Conservation (phyloP, 345 rosid species). For the Cardiospermum halicacabum region DNA sequence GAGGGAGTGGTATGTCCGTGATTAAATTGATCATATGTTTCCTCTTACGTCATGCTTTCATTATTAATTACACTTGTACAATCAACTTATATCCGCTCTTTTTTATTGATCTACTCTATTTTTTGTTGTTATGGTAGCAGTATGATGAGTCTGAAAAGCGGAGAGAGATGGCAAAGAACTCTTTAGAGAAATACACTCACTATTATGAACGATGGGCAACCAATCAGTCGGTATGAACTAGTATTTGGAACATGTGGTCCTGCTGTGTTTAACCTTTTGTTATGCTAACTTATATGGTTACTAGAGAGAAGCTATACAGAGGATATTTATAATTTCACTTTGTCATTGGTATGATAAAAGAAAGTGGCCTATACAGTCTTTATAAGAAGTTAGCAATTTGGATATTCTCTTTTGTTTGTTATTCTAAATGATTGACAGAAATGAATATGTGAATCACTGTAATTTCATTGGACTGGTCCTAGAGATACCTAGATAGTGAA, state of each 20-base stretch:
- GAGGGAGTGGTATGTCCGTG: conserved; percentile 64
- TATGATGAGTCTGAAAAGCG: conserved; percentile 76
- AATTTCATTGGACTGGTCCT: background rate
- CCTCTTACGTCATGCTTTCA: background rate
- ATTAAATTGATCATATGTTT: background rate
- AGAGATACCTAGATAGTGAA: background rate
- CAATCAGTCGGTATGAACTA: conserved; percentile 63
- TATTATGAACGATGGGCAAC: conserved; percentile 92
- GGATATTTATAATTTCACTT: background rate
- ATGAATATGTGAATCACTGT: background rate
- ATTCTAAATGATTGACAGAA: background rate
- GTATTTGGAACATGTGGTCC: conserved; percentile 2
- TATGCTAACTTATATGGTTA: background rate
- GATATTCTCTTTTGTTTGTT: background rate
- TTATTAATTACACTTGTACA: background rate
- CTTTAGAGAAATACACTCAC: conserved; percentile 81
- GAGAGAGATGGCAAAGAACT: conserved; percentile 89
- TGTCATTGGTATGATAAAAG: background rate
- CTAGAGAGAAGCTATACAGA: background rate
- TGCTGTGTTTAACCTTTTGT: background rate
- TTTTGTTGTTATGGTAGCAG: conserved; percentile 26
- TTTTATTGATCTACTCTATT: conserved; percentile 3
- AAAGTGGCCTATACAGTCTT: background rate
- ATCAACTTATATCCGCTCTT: background rate
- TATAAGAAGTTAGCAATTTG: background rate